Evolutionary conservation across 2,329 filamentous ascomycete species (phyloP).

Genomic region (Chlorencoelia australis): DNA sequence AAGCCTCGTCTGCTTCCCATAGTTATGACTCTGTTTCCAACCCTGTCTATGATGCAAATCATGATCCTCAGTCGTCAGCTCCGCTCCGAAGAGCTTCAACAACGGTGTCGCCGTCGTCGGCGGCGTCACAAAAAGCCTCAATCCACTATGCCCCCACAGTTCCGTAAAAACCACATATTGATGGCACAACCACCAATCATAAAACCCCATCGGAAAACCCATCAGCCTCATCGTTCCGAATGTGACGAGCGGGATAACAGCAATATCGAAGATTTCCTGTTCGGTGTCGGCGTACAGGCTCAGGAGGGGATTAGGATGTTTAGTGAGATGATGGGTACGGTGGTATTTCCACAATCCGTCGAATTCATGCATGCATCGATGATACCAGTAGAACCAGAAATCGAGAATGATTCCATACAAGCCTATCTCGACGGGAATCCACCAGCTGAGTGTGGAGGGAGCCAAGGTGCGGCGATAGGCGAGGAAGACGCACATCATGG

Average conservation of each 20-base stretch:
- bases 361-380: slow-evolving; percentile 25
- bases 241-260: not conserved
- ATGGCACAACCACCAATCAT: too few relatives aligned
- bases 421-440: slow-evolving; percentile 25
- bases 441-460: slow-evolving; percentile 17
- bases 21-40: too few relatives aligned
- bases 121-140: too few relatives aligned
- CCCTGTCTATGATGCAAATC: too few relatives aligned
- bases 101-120: too few relatives aligned
- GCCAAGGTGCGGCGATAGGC: slow-evolving; percentile 14
- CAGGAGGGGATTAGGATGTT: slow-evolving; percentile 26
- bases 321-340: slow-evolving; percentile 27
- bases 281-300: slow-evolving; percentile 25
- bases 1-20: too few relatives aligned
- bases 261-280: slow-evolving; percentile 6
- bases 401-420: slow-evolving; percentile 26
- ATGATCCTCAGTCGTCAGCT: too few relatives aligned
- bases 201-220: too few relatives aligned
- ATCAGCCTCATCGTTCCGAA: too few relatives aligned
- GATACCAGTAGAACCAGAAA: slow-evolving; percentile 27
- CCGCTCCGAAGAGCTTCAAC: too few relatives aligned
- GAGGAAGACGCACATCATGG: slow-evolving; percentile 26
- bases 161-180: too few relatives aligned
- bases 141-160: too few relatives aligned
- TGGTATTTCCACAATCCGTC: slow-evolving; percentile 25